Percentiles rank a stretch among this genome's conserved stretches.
phyloP scores from a whole-genome alignment of 2,329 filamentous ascomycete species.

The Zymoseptoria tritici region DNA sequence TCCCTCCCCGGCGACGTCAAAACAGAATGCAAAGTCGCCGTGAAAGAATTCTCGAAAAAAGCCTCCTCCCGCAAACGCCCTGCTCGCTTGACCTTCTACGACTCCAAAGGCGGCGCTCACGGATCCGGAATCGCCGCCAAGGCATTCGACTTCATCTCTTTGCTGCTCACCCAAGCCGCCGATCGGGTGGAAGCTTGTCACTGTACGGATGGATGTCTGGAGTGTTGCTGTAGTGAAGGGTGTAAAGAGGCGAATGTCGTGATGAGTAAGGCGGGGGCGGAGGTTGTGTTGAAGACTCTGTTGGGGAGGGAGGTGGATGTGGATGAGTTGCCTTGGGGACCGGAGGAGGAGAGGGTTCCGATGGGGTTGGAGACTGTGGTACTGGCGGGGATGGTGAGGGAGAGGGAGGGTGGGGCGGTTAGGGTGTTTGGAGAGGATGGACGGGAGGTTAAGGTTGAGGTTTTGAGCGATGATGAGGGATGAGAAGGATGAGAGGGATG shows the following conservation, averaged over 20 bases:
- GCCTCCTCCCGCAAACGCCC: conserved; percentile 71
- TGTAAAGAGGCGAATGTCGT: conserved; percentile 85
- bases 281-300: conserved; percentile 70
- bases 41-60: conserved; percentile 75
- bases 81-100: conserved; percentile 86
- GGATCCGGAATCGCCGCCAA: conserved; percentile 85
- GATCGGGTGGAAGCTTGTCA: conserved; percentile 66
- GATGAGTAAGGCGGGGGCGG: conserved; percentile 84
- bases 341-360: conserved; percentile 59
- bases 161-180: conserved; percentile 68
- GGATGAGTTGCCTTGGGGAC: conserved; percentile 77
- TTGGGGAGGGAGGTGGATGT: conserved; percentile 72
- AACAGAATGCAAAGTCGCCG: conserved; percentile 84
- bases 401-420: conserved; percentile 24
- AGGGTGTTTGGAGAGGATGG: conserved; percentile 10
- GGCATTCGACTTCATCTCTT: conserved; percentile 85
- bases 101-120: conserved; percentile 77
- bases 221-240: conserved; percentile 78
- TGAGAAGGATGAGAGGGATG: too few species aligned
- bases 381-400: conserved; percentile 57
- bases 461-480: neutral
- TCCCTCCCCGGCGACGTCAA: conserved; percentile 84
- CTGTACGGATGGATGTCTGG: conserved; percentile 75
- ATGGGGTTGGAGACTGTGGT: conserved; percentile 77
- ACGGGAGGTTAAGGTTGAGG: neutral